These are phyloP conservation scores for Henckelia pumila DNA, from an alignment of 257 asterid species.

Conservation along the genomic window DNA sequence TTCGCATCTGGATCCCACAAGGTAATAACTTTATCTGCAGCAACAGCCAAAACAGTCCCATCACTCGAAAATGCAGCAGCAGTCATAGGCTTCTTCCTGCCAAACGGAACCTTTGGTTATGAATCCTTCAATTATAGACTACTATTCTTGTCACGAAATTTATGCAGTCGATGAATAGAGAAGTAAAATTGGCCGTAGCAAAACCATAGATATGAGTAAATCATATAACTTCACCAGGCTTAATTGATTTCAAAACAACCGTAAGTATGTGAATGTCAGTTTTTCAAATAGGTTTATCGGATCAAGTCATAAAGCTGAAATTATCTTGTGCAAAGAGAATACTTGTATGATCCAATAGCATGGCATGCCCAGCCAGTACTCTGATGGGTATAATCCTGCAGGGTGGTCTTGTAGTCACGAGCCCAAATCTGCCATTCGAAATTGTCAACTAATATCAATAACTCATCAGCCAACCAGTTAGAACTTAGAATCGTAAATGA, in stretches of 20 bases:
- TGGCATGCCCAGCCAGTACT: constrained; percentile 87
- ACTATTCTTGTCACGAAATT: constrained; percentile 4
- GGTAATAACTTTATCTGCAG: constrained; percentile 83
- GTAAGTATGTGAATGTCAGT: not conserved
- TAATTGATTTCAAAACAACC: not conserved
- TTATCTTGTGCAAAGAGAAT: constrained; percentile 25
- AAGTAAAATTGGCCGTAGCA: not conserved
- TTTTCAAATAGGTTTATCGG: not conserved
- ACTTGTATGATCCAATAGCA: constrained; percentile 98
- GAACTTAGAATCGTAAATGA: constrained; percentile 18
- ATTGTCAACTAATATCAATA: constrained; percentile 17
- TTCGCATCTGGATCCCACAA: constrained; percentile 93
- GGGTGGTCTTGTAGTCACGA: constrained; percentile 33
- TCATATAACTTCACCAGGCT: constrained; percentile 1
- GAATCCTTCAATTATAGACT: constrained; percentile 1
- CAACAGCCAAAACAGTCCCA: constrained; percentile 92
- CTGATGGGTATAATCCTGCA: constrained; percentile 40
- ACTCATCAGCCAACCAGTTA: not conserved
- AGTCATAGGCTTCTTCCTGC: constrained; percentile 85
- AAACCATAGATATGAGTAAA: not conserved
- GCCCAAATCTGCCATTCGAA: constrained; percentile 67
- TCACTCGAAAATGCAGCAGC: constrained; percentile 82
- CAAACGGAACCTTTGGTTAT: constrained; percentile 22
- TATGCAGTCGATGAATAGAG: constrained; percentile 13
- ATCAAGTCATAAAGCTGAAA: constrained; percentile 16